phyloP scores from a whole-genome alignment of 2,329 filamentous ascomycete species.

The Diplodia sapinea region DNA sequence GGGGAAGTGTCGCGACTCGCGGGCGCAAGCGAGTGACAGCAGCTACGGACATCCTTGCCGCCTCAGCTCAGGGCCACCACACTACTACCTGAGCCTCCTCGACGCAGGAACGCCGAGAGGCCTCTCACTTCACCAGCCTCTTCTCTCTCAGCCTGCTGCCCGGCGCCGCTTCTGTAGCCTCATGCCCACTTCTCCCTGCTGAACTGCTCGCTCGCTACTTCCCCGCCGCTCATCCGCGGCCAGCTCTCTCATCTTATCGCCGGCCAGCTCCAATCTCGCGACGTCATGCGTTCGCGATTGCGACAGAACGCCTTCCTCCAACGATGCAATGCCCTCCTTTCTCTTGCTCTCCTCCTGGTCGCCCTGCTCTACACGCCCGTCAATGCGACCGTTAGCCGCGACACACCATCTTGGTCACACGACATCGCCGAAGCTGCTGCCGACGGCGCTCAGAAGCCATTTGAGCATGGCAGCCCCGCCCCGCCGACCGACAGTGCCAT shows the following conservation, averaged over 20 bases:
- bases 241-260: conserved; percentile 12
- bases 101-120: conserved; percentile 28
- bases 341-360: not conserved
- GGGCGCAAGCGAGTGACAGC: conserved; percentile 15
- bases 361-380: not conserved
- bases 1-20: conserved; percentile 16
- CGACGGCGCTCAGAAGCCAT: conserved; percentile 2
- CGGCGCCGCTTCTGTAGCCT: not conserved
- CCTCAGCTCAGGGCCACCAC: conserved; percentile 7
- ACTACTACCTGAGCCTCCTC: conserved; percentile 15
- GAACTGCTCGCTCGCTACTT: conserved; percentile 4
- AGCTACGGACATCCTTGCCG: conserved; percentile 15
- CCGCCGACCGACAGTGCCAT: not conserved
- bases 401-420: not conserved
- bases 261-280: conserved; percentile 2
- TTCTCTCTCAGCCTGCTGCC: conserved; percentile 12
- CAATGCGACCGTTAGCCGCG: not conserved
- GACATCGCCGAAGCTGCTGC: not conserved
- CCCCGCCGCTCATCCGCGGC: conserved; percentile 14
- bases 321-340: not conserved
- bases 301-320: not conserved
- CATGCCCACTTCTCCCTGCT: conserved; percentile 3
- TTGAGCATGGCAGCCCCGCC: not conserved
- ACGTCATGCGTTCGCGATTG: conserved; percentile 21
- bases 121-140: not conserved